These are phyloP conservation scores for Fusarium denticulatum DNA, from an alignment of 2,329 filamentous ascomycete species.

Conservation along the genomic window DNA sequence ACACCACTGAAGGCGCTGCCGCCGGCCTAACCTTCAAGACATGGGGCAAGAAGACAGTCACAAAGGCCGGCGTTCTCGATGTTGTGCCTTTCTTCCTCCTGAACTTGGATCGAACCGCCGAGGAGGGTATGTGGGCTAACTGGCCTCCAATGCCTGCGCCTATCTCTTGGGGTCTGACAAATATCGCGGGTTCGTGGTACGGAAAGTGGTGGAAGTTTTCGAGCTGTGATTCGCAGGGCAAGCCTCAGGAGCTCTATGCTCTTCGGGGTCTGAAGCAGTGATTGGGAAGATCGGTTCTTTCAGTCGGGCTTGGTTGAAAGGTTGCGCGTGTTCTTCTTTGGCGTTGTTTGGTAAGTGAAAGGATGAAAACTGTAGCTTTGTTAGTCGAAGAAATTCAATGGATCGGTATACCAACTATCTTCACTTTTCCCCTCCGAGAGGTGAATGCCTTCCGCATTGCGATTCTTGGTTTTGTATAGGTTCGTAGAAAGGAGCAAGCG, in stretches of 20 bases:
- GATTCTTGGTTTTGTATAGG: too few species aligned
- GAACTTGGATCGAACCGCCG: conserved; percentile 68
- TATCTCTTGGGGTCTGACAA: conserved; percentile 68
- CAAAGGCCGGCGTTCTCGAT: conserved; percentile 66
- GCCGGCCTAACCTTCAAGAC: conserved; percentile 64
- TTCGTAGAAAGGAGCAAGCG: neutral
- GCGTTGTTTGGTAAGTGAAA: conserved; percentile 1
- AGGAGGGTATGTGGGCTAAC: conserved; percentile 67
- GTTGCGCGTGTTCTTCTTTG: neutral
- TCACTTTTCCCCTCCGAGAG: neutral
- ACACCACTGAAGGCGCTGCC: conserved; percentile 55
- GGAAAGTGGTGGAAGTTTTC: conserved; percentile 72
- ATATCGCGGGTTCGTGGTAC: conserved; percentile 66
- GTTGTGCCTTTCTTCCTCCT: conserved; percentile 73
- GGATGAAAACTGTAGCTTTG: neutral
- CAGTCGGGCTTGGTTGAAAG: neutral
- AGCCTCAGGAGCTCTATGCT: conserved; percentile 64
- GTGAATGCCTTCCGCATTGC: too few species aligned
- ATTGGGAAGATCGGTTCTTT: neutral
- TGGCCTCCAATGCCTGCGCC: conserved; percentile 73
- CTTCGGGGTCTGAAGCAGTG: conserved; percentile 43
- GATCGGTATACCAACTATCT: neutral
- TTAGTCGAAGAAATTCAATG: neutral
- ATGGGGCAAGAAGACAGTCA: conserved; percentile 72
- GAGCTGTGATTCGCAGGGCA: conserved; percentile 65